phyloP scores from a whole-genome alignment of 768 basidiomycete species.

The Tubosaeta sp. region DNA sequence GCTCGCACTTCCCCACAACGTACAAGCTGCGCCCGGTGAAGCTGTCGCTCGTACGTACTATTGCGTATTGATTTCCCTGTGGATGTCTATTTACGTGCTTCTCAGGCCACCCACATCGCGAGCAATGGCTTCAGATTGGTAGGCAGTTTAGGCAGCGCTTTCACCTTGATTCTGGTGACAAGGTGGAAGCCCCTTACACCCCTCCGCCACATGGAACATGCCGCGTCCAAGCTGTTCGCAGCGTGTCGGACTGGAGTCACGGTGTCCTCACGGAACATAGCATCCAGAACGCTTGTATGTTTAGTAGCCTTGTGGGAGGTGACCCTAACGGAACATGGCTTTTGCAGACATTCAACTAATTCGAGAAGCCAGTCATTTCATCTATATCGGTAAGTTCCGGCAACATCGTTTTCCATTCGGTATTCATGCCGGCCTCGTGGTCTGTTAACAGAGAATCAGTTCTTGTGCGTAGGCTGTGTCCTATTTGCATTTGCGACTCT shows the following conservation, averaged over 20 bases:
- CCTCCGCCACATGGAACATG: constrained; percentile 49
- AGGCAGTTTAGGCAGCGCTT: constrained; percentile 61
- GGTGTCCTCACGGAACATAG: constrained; percentile 87
- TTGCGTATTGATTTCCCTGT: neutral
- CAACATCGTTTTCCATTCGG: neutral
- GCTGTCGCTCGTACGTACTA: constrained; percentile 51
- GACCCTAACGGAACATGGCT: neutral
- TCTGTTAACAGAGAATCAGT: constrained; percentile 63
- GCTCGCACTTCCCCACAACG: constrained; percentile 78
- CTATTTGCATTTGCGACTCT: neutral
- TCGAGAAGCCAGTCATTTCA: constrained; percentile 77
- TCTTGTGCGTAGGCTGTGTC: constrained; percentile 56
- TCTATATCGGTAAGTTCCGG: constrained; percentile 80
- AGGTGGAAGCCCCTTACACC: constrained; percentile 39
- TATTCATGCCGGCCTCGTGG: constrained; percentile 11
- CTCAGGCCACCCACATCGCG: constrained; percentile 62
- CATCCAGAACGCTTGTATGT: constrained; percentile 90
- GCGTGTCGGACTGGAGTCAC: constrained; percentile 91
- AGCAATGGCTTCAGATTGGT: constrained; percentile 56
- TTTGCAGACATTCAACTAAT: constrained; percentile 72
- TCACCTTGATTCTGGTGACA: constrained; percentile 43
- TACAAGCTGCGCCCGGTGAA: constrained; percentile 59
- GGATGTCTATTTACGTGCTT: neutral
- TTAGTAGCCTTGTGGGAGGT: neutral
- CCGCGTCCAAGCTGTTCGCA: constrained; percentile 77